These are phyloP conservation scores for Saccharomyces hybrid DNA, from an alignment of 1,139 yeast species.

Conservation along the genomic window DNA sequence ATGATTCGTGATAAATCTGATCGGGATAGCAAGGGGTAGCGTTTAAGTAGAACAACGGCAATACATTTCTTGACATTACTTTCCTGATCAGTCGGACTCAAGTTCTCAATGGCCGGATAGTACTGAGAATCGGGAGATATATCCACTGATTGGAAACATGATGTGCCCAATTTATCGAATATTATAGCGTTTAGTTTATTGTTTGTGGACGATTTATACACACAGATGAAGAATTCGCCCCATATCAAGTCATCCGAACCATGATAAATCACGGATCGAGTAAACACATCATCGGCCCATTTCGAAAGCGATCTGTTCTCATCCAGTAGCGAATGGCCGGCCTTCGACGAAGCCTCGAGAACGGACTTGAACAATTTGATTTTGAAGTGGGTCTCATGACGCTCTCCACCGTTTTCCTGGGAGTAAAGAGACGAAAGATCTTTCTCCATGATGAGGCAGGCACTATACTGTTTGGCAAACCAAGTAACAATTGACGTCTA, in stretches of 20 bases:
- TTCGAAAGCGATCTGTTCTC: background rate
- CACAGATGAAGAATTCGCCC: conserved; percentile 46
- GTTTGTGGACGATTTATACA: conserved; percentile 41
- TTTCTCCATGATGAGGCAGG: background rate
- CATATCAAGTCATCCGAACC: conserved; percentile 50
- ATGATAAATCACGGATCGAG: conserved; percentile 47
- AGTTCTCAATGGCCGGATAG: conserved; percentile 71
- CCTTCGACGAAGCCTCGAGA: background rate
- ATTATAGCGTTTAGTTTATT: conserved; percentile 51
- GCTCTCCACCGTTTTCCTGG: background rate
- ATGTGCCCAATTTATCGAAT: conserved; percentile 63
- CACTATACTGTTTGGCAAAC: background rate
- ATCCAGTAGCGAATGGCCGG: background rate
- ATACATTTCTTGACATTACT: conserved; percentile 66
- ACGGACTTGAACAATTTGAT: background rate
- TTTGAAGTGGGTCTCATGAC: background rate
- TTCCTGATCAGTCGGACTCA: conserved; percentile 41
- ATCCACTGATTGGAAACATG: conserved; percentile 54
- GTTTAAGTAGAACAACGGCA: conserved; percentile 66
- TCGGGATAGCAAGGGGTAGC: conserved; percentile 46
- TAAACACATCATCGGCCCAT: conserved; percentile 21
- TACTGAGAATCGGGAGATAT: conserved; percentile 57
- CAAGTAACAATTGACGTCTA: background rate
- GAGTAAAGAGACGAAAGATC: background rate
- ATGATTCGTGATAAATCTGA: background rate